Base-by-base conservation (phyloP, 768 basidiomycete genomes). In the Russula olivacea region DNA sequence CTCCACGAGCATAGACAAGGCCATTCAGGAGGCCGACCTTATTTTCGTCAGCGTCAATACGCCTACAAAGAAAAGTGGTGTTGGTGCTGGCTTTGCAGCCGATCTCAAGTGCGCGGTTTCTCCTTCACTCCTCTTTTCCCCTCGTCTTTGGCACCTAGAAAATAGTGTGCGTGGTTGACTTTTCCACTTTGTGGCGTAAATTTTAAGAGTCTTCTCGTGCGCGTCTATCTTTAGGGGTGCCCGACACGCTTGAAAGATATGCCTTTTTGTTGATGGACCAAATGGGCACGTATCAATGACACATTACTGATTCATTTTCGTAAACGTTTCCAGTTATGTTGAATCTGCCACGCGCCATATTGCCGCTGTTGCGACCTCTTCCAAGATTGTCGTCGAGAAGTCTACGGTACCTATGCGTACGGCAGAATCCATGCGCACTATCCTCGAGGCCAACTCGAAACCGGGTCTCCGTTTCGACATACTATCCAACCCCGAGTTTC, bases 11-110 rank as follows among this genome's bases (percentile, higher is more conserved):
- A 91, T 98, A 67, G 92, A 97, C 75, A 87, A 87, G 73, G 93
- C 81, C 63, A 97, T 99, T 72, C 82, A 78, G 67, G 95, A 96
- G 76, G 96, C 97, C 38, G 94, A 99, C 73, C 86, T 98, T 67
- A 96, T 98, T 77, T 98, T 98, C 73, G 96, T 98, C 72, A 91
- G 89, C 61, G 96, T 98, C 70, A 98, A 98, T 78, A 98, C 97
- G 10, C 97, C 97, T 21, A 99, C 97, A 59, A 99, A 99, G 83
- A 98, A 97, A 83, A 84, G 82, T 54, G 96, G 96, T 75, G 89
- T 99, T 54, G 97, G 97, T 71, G 95, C 95, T 65, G 97, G 97
- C 61, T 97, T 90, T 76, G 96, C 96, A 63, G 97, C 97, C 64
- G 97, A 99, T 78, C 86, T 99, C 72, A 97, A 97, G 96, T 98